Percentiles rank a stretch among this genome's conserved stretches.
phyloP scores from a whole-genome alignment of 2,329 filamentous ascomycete species.

The Aureobasidium mangrovei region DNA sequence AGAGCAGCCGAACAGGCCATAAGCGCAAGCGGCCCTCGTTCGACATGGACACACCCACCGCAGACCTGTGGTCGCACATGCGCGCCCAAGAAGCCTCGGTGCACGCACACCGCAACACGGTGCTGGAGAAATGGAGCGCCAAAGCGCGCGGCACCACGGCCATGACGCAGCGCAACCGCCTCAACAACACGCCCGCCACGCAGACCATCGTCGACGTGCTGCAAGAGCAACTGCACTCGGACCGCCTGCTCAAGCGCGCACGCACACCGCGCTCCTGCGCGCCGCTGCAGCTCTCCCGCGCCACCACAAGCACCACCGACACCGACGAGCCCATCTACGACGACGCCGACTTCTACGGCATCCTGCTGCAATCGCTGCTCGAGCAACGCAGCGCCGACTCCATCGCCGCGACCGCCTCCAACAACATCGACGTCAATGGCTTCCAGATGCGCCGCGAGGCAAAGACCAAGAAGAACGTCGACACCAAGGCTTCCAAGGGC shows the following conservation, averaged over 20 bases:
- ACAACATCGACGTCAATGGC: conserved; percentile 29
- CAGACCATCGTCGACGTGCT: conserved; percentile 61
- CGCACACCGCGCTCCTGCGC: conserved; percentile 68
- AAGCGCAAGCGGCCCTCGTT: conserved; percentile 51
- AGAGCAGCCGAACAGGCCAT: conserved; percentile 42
- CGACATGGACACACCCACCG: conserved; percentile 48
- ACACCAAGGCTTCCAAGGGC: conserved; percentile 91
- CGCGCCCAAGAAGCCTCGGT: conserved; percentile 53
- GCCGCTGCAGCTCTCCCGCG: conserved; percentile 48
- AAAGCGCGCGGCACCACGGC: conserved; percentile 60
- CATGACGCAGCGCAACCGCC: conserved; percentile 49
- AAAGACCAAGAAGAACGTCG: conserved; percentile 78
- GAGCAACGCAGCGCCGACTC: conserved; percentile 67
- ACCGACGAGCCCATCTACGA: conserved; percentile 58
- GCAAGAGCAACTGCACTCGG: conserved; percentile 56
- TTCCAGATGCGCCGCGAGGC: conserved; percentile 54
- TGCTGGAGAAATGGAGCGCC: conserved; percentile 82
- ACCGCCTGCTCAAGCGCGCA: conserved; percentile 61
- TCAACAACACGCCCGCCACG: conserved; percentile 49
- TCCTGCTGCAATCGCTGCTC: conserved; percentile 85
- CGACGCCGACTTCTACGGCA: conserved; percentile 89
- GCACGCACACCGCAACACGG: conserved; percentile 54
- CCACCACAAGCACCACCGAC: conserved; percentile 41
- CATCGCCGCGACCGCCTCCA: conserved; percentile 26
- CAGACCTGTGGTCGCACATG: conserved; percentile 66